These are phyloP conservation scores for Artemisia princeps DNA, from an alignment of 140 eudicot species.

Conservation along the genomic window DNA sequence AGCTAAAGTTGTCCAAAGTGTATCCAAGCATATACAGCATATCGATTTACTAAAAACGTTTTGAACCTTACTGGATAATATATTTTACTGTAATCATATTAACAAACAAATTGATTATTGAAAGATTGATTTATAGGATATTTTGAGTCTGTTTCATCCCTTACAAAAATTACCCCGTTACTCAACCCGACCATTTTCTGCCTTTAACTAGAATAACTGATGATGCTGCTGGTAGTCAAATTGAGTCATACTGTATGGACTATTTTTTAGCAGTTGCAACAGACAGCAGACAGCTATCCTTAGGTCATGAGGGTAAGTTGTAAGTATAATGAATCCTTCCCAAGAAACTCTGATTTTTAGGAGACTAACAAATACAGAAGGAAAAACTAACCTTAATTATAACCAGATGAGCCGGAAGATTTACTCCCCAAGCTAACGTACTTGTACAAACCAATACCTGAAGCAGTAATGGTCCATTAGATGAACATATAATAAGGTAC, in stretches of 20 bases:
- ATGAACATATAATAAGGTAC: conserved; percentile 7
- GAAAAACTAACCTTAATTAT: conserved; percentile 69
- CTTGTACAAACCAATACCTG: conserved; percentile 96
- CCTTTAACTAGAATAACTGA: not conserved
- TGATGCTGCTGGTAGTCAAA: not conserved
- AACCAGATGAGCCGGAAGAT: conserved; percentile 96
- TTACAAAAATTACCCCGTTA: no score
- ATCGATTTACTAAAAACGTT: no score
- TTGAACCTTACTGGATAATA: no score
- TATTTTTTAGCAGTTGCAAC: not conserved
- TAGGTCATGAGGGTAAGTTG: not conserved
- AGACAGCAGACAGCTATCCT: conserved; percentile 1
- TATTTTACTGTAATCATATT: no score
- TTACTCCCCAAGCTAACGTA: conserved; percentile 99
- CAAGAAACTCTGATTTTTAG: not conserved
- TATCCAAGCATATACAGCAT: no score
- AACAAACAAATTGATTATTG: no score
- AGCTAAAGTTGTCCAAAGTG: no score
- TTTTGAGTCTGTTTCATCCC: no score
- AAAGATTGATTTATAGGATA: no score
- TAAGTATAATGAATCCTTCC: no score
- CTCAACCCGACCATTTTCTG: no score
- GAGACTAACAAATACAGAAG: not conserved
- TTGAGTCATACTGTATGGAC: conserved; percentile 6
- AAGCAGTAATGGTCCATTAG: conserved; percentile 18